Evolutionary conservation across 2,329 filamentous ascomycete genomes (phyloP), one percentile per base, ranked within the genome.

Genomic region (Atkinsonella texensis): DNA sequence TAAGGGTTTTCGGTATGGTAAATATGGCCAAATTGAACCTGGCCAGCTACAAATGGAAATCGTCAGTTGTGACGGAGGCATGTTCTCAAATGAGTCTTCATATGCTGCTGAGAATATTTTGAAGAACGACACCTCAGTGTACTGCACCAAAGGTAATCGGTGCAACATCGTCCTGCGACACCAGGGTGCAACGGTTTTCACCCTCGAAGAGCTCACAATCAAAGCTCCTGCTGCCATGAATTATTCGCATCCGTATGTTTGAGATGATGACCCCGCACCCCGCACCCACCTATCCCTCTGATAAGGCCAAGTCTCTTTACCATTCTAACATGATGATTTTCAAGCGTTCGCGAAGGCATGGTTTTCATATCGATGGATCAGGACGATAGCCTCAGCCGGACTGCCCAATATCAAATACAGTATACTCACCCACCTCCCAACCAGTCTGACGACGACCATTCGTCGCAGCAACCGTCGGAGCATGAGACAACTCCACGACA

Each of bases 161-260:
- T 96, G 89, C 70, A 95, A 95, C 62, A 81, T 97, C 59, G 75
- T 97, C 12, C 68, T 97, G 52, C 80, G 81, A 53, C 91, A 97
- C 64, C 82, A 85, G 57, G 89, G 87, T 44, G 82, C 82, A 39
- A 85, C 85, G 2, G 80, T 86, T 0, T 97, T 97, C 61, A 87
- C 80, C 51, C 69, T 97, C 51, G 85, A 89, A 59, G 91, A 91
- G 68, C 71, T 97, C 48, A 76, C 94, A 56, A 94, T 97, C 67
- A 90, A 88, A 65, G 89, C 87, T 10, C 91, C 91, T 0, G 81
- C 82, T 38, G 72, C 78, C 43, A 66, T 64, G 57, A 87, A 87
- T 50, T 95, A 89, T 66, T 90, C 89, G 54, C 84, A 88, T 59
- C 89, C 89, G 87, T 94, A 80, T 68, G 87, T 80, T 42, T 43